A percentile compares a stretch with the other conserved stretches of the same genome.
Evolutionary conservation across 768 basidiomycete species (phyloP).

Genomic region (Mycena pura): DNA sequence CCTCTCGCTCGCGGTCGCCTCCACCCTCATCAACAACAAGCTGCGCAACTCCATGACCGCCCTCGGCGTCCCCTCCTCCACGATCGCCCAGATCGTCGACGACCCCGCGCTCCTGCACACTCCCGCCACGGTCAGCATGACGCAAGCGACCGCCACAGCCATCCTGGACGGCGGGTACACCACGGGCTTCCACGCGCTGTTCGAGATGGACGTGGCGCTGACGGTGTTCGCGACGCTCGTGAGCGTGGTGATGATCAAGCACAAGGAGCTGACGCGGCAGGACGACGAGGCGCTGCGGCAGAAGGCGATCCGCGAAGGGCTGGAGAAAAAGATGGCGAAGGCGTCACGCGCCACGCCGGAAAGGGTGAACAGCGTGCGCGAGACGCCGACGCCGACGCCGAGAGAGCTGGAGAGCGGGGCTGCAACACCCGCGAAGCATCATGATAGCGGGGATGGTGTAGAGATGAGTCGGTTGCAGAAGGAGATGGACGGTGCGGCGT

Average conservation of each 20-base stretch:
- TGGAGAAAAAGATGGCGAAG: slow-evolving; percentile 10
- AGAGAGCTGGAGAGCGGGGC: neutral
- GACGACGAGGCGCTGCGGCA: slow-evolving; percentile 61
- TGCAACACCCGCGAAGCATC: no score
- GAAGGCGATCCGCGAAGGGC: slow-evolving; percentile 35
- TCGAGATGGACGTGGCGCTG: slow-evolving; percentile 64
- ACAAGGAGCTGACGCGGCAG: slow-evolving; percentile 61
- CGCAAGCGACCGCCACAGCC: slow-evolving; percentile 40
- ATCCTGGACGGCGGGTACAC: slow-evolving; percentile 60
- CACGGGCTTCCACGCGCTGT: slow-evolving; percentile 62
- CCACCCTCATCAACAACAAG: slow-evolving; percentile 67
- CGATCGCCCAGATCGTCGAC: slow-evolving; percentile 54
- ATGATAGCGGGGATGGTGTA: neutral
- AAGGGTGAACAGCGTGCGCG: neutral
- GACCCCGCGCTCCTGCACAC: slow-evolving; percentile 48
- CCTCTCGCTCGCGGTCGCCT: slow-evolving; percentile 65
- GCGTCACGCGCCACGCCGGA: neutral
- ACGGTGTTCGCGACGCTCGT: slow-evolving; percentile 61
- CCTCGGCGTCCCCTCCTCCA: slow-evolving; percentile 43
- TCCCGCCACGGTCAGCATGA: slow-evolving; percentile 44
- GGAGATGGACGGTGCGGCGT: no score
- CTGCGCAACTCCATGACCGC: slow-evolving; percentile 48
- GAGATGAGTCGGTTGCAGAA: neutral
- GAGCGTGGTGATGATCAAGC: slow-evolving; percentile 65
- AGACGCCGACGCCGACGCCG: slow-evolving; percentile 6